Conservation (phyloP, 495 filamentous ascomycete species). For the Paragyromitra xinjiangensis region DNA sequence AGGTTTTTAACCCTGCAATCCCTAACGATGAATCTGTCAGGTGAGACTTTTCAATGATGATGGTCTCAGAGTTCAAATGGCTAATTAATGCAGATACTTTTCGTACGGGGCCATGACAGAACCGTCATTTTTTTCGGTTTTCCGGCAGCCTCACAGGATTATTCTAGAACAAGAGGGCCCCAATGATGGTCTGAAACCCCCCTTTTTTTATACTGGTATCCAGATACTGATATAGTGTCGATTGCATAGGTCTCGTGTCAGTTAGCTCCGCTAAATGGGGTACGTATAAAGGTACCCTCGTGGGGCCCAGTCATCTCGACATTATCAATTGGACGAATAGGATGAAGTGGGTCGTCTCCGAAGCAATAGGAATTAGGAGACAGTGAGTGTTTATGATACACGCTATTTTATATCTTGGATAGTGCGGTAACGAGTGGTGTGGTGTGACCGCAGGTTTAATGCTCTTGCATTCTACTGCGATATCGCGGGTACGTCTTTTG, state of each 20-base stretch:
- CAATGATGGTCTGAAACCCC: slow-evolving; percentile 71
- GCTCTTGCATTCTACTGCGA: slow-evolving; percentile 94
- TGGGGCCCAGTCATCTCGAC: slow-evolving; percentile 87
- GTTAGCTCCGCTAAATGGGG: slow-evolving; percentile 88
- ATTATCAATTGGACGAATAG: slow-evolving; percentile 96
- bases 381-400: slow-evolving; percentile 65
- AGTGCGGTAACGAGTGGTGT: neutral
- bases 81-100: slow-evolving; percentile 69
- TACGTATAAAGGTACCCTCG: slow-evolving; percentile 89
- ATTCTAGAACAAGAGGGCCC: slow-evolving; percentile 76
- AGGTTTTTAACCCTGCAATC: slow-evolving; percentile 81
- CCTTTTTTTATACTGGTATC: neutral
- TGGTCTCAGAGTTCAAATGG: neutral
- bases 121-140: slow-evolving; percentile 74
- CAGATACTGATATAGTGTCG: neutral
- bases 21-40: slow-evolving; percentile 77
- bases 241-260: slow-evolving; percentile 72
- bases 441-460: slow-evolving; percentile 74
- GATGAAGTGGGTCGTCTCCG: slow-evolving; percentile 73
- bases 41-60: slow-evolving; percentile 56
- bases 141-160: slow-evolving; percentile 75
- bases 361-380: slow-evolving; percentile 72
- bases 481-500: slow-evolving; percentile 71
- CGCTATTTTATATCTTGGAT: neutral
- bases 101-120: slow-evolving; percentile 84